Evolutionary conservation across 495 filamentous ascomycete genomes (phyloP), one percentile per base, ranked within the genome.

Genomic region (Rhizodiscina lignyota): DNA sequence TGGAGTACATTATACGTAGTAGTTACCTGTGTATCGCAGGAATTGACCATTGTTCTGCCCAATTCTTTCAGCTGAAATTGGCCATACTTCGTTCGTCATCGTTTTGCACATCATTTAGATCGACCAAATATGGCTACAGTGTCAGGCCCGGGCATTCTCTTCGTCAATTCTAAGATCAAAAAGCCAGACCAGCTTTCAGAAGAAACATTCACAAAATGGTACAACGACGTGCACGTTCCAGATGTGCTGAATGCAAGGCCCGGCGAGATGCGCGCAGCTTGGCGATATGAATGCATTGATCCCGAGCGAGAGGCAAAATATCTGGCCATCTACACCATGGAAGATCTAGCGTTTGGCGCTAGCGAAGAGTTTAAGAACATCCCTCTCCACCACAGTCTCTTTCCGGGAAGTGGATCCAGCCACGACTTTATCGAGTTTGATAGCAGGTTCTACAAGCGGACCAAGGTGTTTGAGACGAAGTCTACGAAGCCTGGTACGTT

Each of bases 401-500:
- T 50, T 12, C 47, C 47, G 13, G 44, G 30, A 21, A 37, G 37
- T 10, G 35, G 34, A 4, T 35, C 38, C 2, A 38, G 43, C 18
- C 41, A 40, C 22, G 45, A 47, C 20, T 41, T 41, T 30, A 44
- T 34, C 5, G 41, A 50, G 34, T 50, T 50, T 26, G 47, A 47
- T 23, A 47, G 44, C 4, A 36, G 44, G 23, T 47, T 40, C 31
- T 50, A 50, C 21, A 47, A 34, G 17, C 36, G 33, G 4, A 37
- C 38, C 4, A 32, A 45, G 30, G 24, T 38, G 13, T 40, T 35
- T 30, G 37, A 44, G 32, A 40, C 17, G n/a, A 31, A 26, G 16
- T 22, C 15, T 17, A 36, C 34, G 16, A 38, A 19, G 13, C 35
- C 16, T 22, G 43, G 36, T 21, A 43, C 32, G 21, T 39, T n/a